These are phyloP conservation scores for Tolypocladium nubicola DNA, from an alignment of 2,329 filamentous ascomycete genomes.

Conservation along the genomic window DNA sequence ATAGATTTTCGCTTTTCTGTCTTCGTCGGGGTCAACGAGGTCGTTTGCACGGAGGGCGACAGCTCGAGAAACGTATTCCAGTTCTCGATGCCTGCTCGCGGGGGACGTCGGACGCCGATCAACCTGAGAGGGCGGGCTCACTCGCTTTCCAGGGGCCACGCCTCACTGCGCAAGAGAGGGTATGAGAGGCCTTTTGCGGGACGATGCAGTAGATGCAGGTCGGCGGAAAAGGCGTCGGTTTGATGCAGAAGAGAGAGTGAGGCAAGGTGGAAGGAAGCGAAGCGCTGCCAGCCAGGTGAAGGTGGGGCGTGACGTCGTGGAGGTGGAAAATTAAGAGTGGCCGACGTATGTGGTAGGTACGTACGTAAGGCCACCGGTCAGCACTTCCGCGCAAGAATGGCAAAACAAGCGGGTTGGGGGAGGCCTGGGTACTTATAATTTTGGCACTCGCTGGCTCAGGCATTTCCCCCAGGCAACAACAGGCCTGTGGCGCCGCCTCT, in stretches of 20 bases:
- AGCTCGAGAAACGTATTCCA: conserved; percentile 31
- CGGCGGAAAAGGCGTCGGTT: conserved; percentile 8
- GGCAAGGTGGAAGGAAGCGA: conserved; percentile 8
- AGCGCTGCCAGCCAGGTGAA: conserved; percentile 12
- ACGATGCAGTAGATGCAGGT: conserved; percentile 5
- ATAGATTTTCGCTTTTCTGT: conserved; percentile 21
- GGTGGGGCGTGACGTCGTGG: conserved; percentile 22
- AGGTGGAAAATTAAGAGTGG: conserved; percentile 24
- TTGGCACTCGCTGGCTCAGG: conserved; percentile 26
- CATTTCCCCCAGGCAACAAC: conserved; percentile 32
- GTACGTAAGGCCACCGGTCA: conserved; percentile 45
- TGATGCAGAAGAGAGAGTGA: conserved; percentile 11
- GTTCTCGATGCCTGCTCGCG: conserved; percentile 24
- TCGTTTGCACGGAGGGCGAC: conserved; percentile 23
- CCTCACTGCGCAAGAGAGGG: conserved; percentile 4
- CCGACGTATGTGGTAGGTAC: conserved; percentile 37
- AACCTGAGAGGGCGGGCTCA: conserved; percentile 6
- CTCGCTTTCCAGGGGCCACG: conserved; percentile 5
- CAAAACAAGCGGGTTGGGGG: conserved; percentile 41
- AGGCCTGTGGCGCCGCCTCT: conserved; percentile 32
- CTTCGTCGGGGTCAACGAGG: conserved; percentile 22
- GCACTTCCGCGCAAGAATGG: conserved; percentile 43
- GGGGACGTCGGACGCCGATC: conserved; percentile 14
- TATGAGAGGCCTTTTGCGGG: conserved; percentile 6
- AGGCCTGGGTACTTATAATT: conserved; percentile 47